Percentiles rank a stretch among this genome's conserved stretches.
Conservation (phyloP, 2,329 filamentous ascomycete species). For the Colletotrichum brevisporum region DNA sequence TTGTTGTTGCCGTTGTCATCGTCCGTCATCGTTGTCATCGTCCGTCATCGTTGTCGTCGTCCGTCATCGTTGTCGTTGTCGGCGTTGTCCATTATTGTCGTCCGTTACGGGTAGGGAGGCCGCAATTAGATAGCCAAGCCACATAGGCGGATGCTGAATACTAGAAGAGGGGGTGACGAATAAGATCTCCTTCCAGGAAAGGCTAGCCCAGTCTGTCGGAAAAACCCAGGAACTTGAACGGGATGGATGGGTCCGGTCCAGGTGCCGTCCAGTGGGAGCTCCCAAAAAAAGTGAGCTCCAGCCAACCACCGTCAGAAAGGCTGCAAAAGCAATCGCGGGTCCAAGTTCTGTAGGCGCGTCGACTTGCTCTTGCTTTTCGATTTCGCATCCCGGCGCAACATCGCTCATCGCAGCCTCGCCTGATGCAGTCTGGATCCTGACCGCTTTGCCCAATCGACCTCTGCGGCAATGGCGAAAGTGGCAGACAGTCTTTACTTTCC, state of each 20-base stretch:
- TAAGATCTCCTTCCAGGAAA: neutral
- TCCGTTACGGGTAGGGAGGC: no score
- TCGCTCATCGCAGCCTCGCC: slow-evolving; percentile 38
- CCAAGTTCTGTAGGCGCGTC: slow-evolving; percentile 37
- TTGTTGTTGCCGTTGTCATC: no score
- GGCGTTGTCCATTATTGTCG: no score
- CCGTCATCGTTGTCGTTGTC: no score
- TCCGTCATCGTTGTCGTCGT: no score
- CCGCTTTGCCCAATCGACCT: slow-evolving; percentile 43
- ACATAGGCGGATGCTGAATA: no score
- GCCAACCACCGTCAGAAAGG: slow-evolving; percentile 35
- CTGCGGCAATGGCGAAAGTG: slow-evolving; percentile 78
- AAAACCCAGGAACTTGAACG: slow-evolving; percentile 29
- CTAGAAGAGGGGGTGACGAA: no score
- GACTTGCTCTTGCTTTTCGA: slow-evolving; percentile 25
- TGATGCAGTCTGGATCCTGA: slow-evolving; percentile 41
- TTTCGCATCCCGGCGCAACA: slow-evolving; percentile 48
- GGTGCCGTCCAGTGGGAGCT: slow-evolving; percentile 12
- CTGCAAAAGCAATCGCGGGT: slow-evolving; percentile 41
- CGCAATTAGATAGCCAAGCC: no score
- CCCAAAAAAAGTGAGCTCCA: slow-evolving; percentile 39
- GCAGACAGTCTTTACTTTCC: slow-evolving; percentile 83
- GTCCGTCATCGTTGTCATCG: no score
- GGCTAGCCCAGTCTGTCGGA: slow-evolving; percentile 16
- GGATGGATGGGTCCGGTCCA: no score